Conservation (phyloP, 257 asterid species). For the Linderniella brevidens region DNA sequence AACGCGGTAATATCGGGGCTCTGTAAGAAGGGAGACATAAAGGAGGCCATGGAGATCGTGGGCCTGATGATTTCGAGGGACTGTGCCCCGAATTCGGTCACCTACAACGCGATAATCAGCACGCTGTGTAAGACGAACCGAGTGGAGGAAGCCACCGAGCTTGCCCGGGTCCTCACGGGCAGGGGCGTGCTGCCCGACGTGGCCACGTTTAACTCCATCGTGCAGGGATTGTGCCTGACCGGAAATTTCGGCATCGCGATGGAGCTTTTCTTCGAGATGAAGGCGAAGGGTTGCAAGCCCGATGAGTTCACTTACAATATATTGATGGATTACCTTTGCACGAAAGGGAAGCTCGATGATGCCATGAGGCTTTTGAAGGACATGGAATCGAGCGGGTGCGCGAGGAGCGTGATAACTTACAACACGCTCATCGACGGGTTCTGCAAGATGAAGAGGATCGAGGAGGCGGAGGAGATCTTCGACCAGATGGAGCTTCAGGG, state of each 20-base stretch:
- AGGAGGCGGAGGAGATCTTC: constrained; percentile 77
- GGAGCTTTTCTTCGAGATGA: constrained; percentile 66
- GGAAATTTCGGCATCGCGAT: constrained; percentile 32
- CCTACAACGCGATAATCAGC: constrained; percentile 65
- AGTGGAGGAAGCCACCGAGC: constrained; percentile 66
- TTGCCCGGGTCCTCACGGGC: constrained; percentile 39
- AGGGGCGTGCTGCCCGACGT: constrained; percentile 62
- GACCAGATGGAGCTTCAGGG: constrained; percentile 88
- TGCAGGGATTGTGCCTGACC: constrained; percentile 56
- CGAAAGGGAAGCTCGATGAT: constrained; percentile 46
- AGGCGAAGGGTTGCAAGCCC: constrained; percentile 56
- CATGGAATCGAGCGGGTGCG: constrained; percentile 75
- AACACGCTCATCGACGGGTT: constrained; percentile 70
- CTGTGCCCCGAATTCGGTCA: constrained; percentile 54
- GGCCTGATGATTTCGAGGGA: constrained; percentile 61
- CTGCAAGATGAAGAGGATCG: constrained; percentile 58
- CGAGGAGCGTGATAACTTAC: constrained; percentile 55
- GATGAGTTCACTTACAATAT: constrained; percentile 86
- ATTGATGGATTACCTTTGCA: constrained; percentile 57
- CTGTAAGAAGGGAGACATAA: constrained; percentile 49
- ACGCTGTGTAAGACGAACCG: constrained; percentile 63
- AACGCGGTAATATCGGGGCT: constrained; percentile 70
- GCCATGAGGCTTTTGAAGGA: constrained; percentile 57
- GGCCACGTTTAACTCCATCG: constrained; percentile 61
- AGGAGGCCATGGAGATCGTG: constrained; percentile 59